Evolutionary conservation across 2,329 filamentous ascomycete species (phyloP).

Genomic region (Talaromyces marneffei): DNA sequence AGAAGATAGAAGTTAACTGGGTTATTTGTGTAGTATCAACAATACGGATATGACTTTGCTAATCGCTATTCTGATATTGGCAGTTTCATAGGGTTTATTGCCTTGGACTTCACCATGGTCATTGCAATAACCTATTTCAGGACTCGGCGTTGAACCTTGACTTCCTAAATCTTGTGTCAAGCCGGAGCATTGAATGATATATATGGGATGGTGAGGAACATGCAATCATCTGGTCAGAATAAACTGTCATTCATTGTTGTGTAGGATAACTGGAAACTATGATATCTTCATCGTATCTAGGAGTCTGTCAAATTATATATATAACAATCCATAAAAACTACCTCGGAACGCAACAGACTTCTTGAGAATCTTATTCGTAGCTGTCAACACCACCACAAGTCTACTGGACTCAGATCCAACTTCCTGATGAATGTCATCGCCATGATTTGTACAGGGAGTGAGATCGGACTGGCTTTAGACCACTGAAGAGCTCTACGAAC

Average conservation of each 20-base stretch:
- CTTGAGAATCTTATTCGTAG: not conserved
- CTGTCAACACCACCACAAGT: not conserved
- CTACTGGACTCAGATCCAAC: not conserved
- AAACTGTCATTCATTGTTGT: not conserved
- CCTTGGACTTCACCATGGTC: slow-evolving; percentile 62
- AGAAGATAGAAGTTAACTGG: slow-evolving; percentile 37
- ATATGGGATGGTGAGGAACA: not conserved
- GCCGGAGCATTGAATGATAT: not conserved
- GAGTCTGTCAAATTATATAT: not conserved
- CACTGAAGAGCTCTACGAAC: not conserved
- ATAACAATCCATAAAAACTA: too few relatives aligned
- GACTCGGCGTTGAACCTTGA: not conserved
- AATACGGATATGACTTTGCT: not conserved
- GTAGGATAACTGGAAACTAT: not conserved
- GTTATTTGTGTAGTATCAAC: not conserved
- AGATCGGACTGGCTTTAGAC: not conserved
- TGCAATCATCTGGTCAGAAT: not conserved
- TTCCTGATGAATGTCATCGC: not conserved
- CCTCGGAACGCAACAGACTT: not conserved
- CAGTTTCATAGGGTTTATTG: slow-evolving; percentile 68
- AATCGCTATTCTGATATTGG: slow-evolving; percentile 64
- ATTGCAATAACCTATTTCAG: slow-evolving; percentile 35
- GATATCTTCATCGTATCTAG: not conserved
- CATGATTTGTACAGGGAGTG: not conserved
- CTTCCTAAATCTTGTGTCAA: not conserved